These are phyloP conservation scores for Phlyctochytrium bullatum DNA, from an alignment of 192 early-diverging fungal species.

Conservation along the genomic window DNA sequence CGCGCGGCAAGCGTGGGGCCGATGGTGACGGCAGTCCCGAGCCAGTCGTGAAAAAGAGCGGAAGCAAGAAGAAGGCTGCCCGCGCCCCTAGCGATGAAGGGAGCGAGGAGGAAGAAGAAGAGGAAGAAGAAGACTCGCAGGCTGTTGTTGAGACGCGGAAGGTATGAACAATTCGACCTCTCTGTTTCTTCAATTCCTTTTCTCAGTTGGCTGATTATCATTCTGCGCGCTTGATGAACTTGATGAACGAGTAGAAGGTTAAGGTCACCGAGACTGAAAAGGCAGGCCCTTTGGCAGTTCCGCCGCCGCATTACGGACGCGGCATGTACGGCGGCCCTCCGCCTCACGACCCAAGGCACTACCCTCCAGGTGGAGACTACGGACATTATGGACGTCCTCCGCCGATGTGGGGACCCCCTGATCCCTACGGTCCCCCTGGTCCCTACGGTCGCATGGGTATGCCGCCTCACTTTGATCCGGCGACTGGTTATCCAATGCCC, in stretches of 20 bases:
- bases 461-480: conserved; percentile 4
- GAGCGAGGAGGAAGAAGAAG: conserved; percentile 13
- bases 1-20: not conserved
- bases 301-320: conserved; percentile 1
- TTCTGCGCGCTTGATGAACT: not conserved
- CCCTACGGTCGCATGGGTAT: conserved; percentile 3
- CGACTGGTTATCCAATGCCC: not conserved
- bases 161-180: conserved; percentile 9
- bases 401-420: conserved; percentile 3
- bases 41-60: conserved; percentile 3
- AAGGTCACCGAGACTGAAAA: not conserved
- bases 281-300: no score
- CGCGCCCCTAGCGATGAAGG: not conserved
- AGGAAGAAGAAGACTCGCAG: conserved; percentile 18
- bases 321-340: not conserved
- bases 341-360: not conserved
- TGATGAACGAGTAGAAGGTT: not conserved
- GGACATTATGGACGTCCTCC: not conserved
- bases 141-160: conserved; percentile 11
- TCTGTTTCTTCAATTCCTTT: not conserved
- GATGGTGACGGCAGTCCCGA: not conserved
- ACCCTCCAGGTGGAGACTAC: not conserved
- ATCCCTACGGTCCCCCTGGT: not conserved
- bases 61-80: conserved; percentile 3
- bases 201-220: not conserved